Evolutionary conservation across 768 basidiomycete species (phyloP), one percentile per base, ranked within the genome.

Genomic region (Russula sp.): DNA sequence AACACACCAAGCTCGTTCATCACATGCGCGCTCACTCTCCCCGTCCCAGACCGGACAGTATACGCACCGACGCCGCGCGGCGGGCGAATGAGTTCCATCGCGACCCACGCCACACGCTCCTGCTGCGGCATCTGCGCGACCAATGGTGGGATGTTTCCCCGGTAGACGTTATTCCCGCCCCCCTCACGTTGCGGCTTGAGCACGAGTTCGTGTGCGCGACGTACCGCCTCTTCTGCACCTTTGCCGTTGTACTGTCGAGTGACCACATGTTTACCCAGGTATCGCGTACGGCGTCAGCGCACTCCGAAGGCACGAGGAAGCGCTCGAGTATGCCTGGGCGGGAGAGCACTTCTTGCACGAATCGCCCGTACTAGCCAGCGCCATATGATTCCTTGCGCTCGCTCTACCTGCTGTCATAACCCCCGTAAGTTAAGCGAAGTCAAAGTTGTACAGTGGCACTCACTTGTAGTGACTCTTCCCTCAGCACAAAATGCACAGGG

Each of bases 171-270:
- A 71, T 98, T 97, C 9, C 96, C 96, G 0, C 96, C 96, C 1
- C 96, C 96, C 78, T 99, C 96, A 20, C 95, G 83, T 73, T 98
- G 96, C 0, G 96, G 96, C 74, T 99, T 99, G 54, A 99, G 81
- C 2, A 98, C 96, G 30, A 94, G 83, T 6, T 79, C 76, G 7
- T 76, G 72, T 0, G 86, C 80, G 16, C 77, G 67, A 10, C 75
- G 73, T n/a, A 80, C 78, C 0, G 91, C 90, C 51, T 80, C 77
- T 28, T 71, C 69, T 20, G 86, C 78, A 1, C 79, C 83, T 14
- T 64, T 57, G 16, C 75, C 73, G 22, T 67, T 69, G 24, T 77
- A 74, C 70, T 71, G 54, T 82, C 74, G 67, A 99, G 79, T 0
- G 88, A 87, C 88, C 90, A 98, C 84, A 99, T 89, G 1, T 78